phyloP scores from a whole-genome alignment of 352 stramenopile genomes.

The Globisporangium uncinulatum region DNA sequence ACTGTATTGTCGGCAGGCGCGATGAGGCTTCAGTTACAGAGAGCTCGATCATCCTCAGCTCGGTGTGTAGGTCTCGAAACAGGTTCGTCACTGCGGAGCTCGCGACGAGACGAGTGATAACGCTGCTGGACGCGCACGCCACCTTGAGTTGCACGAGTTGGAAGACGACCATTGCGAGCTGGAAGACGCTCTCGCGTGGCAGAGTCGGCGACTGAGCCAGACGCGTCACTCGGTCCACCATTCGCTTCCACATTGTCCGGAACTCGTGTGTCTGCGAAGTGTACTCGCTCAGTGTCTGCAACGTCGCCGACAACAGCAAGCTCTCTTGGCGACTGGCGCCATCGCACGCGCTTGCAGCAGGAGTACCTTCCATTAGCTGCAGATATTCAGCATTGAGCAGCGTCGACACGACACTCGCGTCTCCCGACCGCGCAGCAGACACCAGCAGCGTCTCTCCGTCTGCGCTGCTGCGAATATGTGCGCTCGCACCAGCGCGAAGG shows the following conservation, averaged over 20 bases:
- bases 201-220: background rate
- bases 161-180: conserved; percentile 1
- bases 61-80: conserved; percentile 4
- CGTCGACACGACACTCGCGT: background rate
- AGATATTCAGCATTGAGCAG: conserved; percentile 1
- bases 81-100: background rate
- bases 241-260: background rate
- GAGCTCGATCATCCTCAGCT: conserved; percentile 3
- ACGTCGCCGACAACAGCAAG: background rate
- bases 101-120: conserved; percentile 1
- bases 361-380: no score
- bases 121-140: background rate
- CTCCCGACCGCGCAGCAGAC: background rate
- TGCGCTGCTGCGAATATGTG: background rate
- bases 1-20: background rate
- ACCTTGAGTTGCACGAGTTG: background rate
- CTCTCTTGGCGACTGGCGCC: background rate
- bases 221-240: background rate
- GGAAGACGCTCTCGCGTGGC: background rate
- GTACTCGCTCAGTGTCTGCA: conserved; percentile 4
- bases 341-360: background rate
- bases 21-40: background rate
- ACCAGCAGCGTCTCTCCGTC: conserved; percentile 7
- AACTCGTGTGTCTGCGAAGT: background rate
- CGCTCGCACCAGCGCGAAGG: no score